Percentiles rank a stretch among this genome's conserved stretches.
These are phyloP conservation scores for Gymnopilus junonius DNA, from an alignment of 768 basidiomycete genomes.

Conservation along the genomic window DNA sequence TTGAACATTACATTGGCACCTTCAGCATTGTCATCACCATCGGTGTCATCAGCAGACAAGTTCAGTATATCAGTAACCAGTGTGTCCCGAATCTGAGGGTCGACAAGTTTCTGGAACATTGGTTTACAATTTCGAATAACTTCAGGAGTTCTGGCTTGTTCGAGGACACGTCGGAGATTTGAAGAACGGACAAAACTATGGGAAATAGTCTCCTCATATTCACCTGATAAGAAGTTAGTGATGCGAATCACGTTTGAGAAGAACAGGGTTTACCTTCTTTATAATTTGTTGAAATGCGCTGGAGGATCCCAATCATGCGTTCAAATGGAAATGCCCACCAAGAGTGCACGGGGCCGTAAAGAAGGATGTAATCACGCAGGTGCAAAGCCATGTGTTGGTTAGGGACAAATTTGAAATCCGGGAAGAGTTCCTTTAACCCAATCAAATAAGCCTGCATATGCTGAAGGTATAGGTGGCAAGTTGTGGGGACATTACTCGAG, in stretches of 20 bases:
- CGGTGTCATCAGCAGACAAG: too few species aligned
- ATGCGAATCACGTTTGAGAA: not conserved
- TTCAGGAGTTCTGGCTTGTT: slow-evolving; percentile 1
- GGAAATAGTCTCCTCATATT: slow-evolving; percentile 10
- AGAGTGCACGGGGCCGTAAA: slow-evolving; percentile 16
- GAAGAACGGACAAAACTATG: not conserved
- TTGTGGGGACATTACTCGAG: not conserved
- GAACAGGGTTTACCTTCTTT: not conserved
- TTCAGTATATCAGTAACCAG: too few species aligned
- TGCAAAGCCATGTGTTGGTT: slow-evolving; percentile 35
- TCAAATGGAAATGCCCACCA: slow-evolving; percentile 41
- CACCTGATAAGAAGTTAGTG: not conserved
- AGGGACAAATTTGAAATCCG: slow-evolving; percentile 9
- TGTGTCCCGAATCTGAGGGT: too few species aligned
- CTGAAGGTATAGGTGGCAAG: slow-evolving; percentile 1
- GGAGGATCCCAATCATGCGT: slow-evolving; percentile 34
- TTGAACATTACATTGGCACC: too few species aligned
- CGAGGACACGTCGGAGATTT: slow-evolving; percentile 1
- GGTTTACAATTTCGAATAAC: slow-evolving; percentile 5
- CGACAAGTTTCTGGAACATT: slow-evolving; percentile 2
- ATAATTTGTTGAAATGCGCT: slow-evolving; percentile 29
- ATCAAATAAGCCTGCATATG: slow-evolving; percentile 8
- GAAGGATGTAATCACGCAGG: slow-evolving; percentile 21
- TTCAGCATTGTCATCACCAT: too few species aligned
- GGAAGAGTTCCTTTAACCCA: slow-evolving; percentile 7